phyloP scores from a whole-genome alignment of 805 yeast genomes.

The Kodamaea lidongshanica region DNA sequence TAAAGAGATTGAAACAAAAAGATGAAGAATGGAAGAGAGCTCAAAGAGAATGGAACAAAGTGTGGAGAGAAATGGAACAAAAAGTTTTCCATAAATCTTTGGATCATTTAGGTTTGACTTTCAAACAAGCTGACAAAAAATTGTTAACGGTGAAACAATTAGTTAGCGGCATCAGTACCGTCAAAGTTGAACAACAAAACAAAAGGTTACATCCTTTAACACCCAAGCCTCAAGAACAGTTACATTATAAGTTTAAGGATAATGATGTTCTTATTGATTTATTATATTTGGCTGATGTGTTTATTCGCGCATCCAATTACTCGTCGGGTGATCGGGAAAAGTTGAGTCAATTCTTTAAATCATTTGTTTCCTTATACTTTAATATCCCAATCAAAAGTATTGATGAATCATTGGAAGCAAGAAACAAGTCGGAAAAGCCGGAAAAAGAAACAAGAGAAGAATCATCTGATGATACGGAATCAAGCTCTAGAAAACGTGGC shows the following conservation, averaged over 20 bases:
- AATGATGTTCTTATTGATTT: constrained; percentile 68
- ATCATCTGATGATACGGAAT: constrained; percentile 16
- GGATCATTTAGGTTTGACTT: constrained; percentile 92
- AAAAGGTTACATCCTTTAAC: constrained; percentile 81
- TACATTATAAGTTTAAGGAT: constrained; percentile 61
- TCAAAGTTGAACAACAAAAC: constrained; percentile 84
- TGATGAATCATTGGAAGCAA: constrained; percentile 31
- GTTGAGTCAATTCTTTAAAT: constrained; percentile 61
- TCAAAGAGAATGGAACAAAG: constrained; percentile 97
- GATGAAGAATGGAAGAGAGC: constrained; percentile 99
- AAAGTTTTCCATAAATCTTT: constrained; percentile 88
- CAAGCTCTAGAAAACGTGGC: constrained; percentile 39
- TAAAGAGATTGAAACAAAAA: constrained; percentile 90
- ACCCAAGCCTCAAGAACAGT: constrained; percentile 75
- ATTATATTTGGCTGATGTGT: constrained; percentile 57
- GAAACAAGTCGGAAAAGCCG: constrained; percentile 11
- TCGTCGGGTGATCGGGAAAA: constrained; percentile 77
- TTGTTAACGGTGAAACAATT: constrained; percentile 82
- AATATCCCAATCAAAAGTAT: constrained; percentile 47
- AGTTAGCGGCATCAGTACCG: constrained; percentile 85
- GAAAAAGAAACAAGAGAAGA: constrained; percentile 10
- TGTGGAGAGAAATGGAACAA: constrained; percentile 97
- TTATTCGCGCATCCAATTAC: constrained; percentile 65
- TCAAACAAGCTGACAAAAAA: constrained; percentile 95
- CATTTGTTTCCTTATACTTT: constrained; percentile 70